phyloP scores from a whole-genome alignment of 139 green algal genomes.

The Spirogloea muscicola region DNA sequence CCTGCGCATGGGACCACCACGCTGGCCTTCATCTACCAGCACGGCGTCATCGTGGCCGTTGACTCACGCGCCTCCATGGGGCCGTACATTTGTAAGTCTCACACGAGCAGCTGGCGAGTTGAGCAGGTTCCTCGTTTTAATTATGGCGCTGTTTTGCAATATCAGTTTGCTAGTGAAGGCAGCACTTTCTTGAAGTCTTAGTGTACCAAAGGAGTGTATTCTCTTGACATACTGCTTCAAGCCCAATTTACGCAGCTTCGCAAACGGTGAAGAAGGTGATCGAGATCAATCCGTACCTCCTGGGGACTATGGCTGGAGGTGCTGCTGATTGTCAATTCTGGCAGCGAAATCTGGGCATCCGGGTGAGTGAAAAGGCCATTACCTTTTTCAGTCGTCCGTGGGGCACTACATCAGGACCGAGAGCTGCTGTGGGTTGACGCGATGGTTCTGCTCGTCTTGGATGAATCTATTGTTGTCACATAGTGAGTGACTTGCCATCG shows the following conservation, averaged over 20 bases:
- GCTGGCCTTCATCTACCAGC: constrained; percentile 95
- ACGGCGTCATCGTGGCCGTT: constrained; percentile 94
- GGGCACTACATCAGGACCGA: too few relatives aligned
- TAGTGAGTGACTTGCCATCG: too few relatives aligned
- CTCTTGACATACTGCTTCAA: too few relatives aligned
- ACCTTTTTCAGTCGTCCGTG: not conserved
- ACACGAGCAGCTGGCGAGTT: too few relatives aligned
- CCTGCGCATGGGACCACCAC: constrained; percentile 96
- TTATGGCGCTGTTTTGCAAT: too few relatives aligned
- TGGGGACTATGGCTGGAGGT: constrained; percentile 98
- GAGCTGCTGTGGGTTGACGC: too few relatives aligned
- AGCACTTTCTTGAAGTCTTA: too few relatives aligned
- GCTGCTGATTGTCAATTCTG: constrained; percentile 98
- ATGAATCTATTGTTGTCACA: too few relatives aligned
- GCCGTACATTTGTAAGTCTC: constrained; percentile 88
- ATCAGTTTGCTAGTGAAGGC: too few relatives aligned
- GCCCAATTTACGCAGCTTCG: constrained; percentile 39
- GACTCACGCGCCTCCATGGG: constrained; percentile 95
- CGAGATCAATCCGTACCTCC: constrained; percentile 97
- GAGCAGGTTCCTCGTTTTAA: too few relatives aligned
- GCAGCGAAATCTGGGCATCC: constrained; percentile 85
- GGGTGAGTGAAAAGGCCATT: constrained; percentile 10
- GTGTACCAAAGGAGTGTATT: too few relatives aligned
- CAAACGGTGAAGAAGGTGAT: constrained; percentile 74
- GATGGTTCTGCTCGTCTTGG: too few relatives aligned